Evolutionary conservation across 768 basidiomycete genomes (phyloP).

Genomic region (Russula brevipes): DNA sequence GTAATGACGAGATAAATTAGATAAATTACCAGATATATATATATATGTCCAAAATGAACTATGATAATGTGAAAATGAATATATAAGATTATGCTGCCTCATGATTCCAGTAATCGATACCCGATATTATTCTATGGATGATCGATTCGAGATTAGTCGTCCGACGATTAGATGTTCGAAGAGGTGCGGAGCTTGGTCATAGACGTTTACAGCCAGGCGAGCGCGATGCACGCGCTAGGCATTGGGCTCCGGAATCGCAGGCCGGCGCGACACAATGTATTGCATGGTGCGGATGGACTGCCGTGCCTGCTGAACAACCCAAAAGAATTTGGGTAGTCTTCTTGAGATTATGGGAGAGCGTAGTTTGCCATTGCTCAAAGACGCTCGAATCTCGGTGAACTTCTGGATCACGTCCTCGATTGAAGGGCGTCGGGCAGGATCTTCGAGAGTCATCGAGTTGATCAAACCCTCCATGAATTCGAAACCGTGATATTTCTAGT

Average conservation of each 20-base stretch:
- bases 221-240: not conserved
- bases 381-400: conserved; percentile 2
- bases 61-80: too few species aligned
- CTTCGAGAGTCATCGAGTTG: conserved; percentile 27
- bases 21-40: too few species aligned
- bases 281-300: conserved; percentile 2
- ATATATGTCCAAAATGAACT: too few species aligned
- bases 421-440: conserved; percentile 30
- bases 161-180: too few species aligned
- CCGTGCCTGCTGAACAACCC: not conserved
- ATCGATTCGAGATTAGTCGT: too few species aligned
- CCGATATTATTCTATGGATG: too few species aligned
- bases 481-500: conserved; percentile 26
- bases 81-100: too few species aligned
- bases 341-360: conserved; percentile 10
- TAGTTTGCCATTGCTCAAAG: conserved; percentile 8
- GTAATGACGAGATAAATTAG: too few species aligned
- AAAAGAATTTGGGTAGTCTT: not conserved
- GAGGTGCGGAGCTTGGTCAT: too few species aligned
- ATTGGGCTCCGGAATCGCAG: conserved; percentile 4
- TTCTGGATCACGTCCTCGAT: conserved; percentile 13
- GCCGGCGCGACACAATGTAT: not conserved
- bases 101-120: too few species aligned
- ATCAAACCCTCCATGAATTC: conserved; percentile 30
- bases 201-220: not conserved